Percentiles rank a stretch among this genome's conserved stretches.
Evolutionary conservation across 257 asterid species (phyloP).

Genomic region (Penstemon eatonii): DNA sequence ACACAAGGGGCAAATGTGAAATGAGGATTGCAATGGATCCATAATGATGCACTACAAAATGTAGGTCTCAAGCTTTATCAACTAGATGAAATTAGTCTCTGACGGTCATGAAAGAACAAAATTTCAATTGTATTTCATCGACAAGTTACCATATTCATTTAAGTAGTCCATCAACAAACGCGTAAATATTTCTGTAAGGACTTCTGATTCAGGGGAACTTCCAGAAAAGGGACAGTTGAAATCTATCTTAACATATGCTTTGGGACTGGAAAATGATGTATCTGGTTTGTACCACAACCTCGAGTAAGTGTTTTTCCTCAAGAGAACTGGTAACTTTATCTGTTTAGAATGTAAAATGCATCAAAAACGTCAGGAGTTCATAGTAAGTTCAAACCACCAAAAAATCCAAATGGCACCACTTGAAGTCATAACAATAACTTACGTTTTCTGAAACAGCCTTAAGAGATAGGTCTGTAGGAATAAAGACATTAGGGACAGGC

Average conservation of each 20-base stretch:
- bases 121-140: constrained; percentile 10
- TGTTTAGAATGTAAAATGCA: constrained; percentile 41
- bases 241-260: constrained; percentile 84
- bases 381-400: constrained; percentile 19
- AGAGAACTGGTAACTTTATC: constrained; percentile 62
- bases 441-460: constrained; percentile 64
- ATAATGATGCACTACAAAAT: not conserved
- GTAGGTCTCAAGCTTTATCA: constrained; percentile 7
- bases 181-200: constrained; percentile 81
- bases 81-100: constrained; percentile 3
- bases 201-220: constrained; percentile 80
- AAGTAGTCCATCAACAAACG: constrained; percentile 90
- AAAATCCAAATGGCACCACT: constrained; percentile 12
- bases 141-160: constrained; percentile 83
- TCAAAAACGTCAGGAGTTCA: constrained; percentile 31
- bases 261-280: constrained; percentile 76
- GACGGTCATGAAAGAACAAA: constrained; percentile 6
- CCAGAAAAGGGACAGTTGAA: constrained; percentile 87
- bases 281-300: constrained; percentile 97
- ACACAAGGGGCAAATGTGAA: constrained; percentile 16
- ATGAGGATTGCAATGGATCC: constrained; percentile 23
- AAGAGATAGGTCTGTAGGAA: constrained; percentile 90
- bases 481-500: constrained; percentile 76
- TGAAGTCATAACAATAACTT: constrained; percentile 28
- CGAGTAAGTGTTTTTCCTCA: constrained; percentile 79